Percentiles rank a stretch among this genome's conserved stretches.
Conservation (phyloP, 305 asterid genomes). For the Solanum hybrid region DNA sequence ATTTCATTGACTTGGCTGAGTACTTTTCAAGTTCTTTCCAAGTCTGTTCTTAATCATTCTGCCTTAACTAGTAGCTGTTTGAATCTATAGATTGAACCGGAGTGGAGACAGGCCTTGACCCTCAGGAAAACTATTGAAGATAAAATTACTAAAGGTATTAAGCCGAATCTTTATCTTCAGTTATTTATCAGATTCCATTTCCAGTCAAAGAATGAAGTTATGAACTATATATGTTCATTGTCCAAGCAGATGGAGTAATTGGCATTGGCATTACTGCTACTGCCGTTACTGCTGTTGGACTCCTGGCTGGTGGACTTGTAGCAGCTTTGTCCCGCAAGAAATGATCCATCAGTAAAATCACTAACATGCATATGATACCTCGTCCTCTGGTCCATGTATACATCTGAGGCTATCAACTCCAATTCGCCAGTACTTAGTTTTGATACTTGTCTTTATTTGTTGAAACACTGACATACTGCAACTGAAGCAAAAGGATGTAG, state of each 20-base stretch:
- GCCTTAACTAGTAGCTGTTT: neutral
- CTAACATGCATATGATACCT: neutral
- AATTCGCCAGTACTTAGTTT: neutral
- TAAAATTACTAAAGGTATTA: constrained; percentile 64
- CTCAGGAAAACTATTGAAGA: constrained; percentile 85
- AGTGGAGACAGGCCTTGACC: constrained; percentile 82
- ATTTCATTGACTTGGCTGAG: neutral
- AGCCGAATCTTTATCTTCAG: neutral
- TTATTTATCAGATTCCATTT: neutral
- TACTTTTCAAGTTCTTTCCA: neutral
- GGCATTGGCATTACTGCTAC: constrained; percentile 42
- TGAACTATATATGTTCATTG: neutral
- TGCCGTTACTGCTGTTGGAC: constrained; percentile 30
- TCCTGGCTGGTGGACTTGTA: constrained; percentile 38
- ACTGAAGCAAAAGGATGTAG: neutral
- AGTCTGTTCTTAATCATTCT: neutral
- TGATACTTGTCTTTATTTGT: neutral
- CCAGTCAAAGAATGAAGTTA: neutral
- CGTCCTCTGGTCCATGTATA: neutral
- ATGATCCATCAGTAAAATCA: neutral
- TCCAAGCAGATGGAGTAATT: constrained; percentile 31
- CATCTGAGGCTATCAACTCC: neutral
- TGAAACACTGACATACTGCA: neutral
- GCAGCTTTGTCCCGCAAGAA: constrained; percentile 38
- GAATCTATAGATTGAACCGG: constrained; percentile 59